phyloP scores from a whole-genome alignment of 2,329 filamentous ascomycete species.

The Clonostachys sp. region DNA sequence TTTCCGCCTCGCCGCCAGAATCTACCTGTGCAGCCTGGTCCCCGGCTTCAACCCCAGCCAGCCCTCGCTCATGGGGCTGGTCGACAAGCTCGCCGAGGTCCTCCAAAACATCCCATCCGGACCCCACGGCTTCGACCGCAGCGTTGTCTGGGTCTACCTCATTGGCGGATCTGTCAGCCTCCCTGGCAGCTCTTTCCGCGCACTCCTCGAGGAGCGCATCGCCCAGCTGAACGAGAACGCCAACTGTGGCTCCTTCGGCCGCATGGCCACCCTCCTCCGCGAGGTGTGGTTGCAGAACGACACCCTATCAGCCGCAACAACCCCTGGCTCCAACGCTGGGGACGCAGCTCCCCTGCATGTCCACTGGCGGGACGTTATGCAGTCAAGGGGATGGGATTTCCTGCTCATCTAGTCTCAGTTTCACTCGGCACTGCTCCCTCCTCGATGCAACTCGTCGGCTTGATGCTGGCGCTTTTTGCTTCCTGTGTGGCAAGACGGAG shows the following conservation, averaged over 20 bases:
- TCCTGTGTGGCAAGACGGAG: too few relatives aligned
- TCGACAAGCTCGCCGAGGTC: slow-evolving; percentile 71
- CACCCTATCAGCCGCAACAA: slow-evolving; percentile 30
- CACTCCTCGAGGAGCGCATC: slow-evolving; percentile 72
- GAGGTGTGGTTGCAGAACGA: slow-evolving; percentile 84
- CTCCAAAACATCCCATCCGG: slow-evolving; percentile 82
- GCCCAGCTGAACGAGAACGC: slow-evolving; percentile 71
- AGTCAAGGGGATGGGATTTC: slow-evolving; percentile 86
- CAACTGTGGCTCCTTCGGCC: slow-evolving; percentile 79
- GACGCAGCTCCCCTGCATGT: slow-evolving; percentile 57
- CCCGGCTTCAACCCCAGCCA: slow-evolving; percentile 79
- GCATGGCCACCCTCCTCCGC: slow-evolving; percentile 70
- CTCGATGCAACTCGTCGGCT: slow-evolving; percentile 1
- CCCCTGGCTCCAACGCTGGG: slow-evolving; percentile 25
- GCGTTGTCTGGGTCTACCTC: slow-evolving; percentile 88
- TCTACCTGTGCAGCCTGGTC: slow-evolving; percentile 95
- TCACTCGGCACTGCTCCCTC: slow-evolving; percentile 1
- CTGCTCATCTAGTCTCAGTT: slow-evolving; percentile 78
- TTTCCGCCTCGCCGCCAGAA: slow-evolving; percentile 87
- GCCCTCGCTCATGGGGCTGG: slow-evolving; percentile 68
- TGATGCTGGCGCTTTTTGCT: too few relatives aligned
- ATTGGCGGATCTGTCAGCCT: slow-evolving; percentile 78
- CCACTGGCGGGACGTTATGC: slow-evolving; percentile 95
- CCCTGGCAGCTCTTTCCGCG: slow-evolving; percentile 69
- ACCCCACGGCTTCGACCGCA: slow-evolving; percentile 79